Conservation (phyloP, 228 moss, liverwort and hornwort genomes). For the Sphagnum magellanicum region DNA sequence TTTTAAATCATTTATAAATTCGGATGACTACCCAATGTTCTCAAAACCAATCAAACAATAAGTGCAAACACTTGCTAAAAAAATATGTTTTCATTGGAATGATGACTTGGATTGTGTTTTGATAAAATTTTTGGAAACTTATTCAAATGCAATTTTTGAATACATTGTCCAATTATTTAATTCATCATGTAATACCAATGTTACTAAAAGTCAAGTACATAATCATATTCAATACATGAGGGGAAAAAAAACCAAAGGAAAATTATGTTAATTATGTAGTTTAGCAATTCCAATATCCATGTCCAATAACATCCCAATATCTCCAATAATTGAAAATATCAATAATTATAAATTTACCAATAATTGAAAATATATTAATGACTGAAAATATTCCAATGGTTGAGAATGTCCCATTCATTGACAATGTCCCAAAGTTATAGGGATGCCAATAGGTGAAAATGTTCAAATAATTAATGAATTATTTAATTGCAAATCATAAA, state of each 20-base stretch:
- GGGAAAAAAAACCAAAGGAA: too few relatives aligned
- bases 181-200: neutral
- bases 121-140: too few relatives aligned
- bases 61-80: neutral
- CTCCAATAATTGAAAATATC: too few relatives aligned
- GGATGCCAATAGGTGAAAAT: neutral
- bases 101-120: neutral
- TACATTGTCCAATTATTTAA: neutral
- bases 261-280: too few relatives aligned
- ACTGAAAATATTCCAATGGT: neutral
- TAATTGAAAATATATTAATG: too few relatives aligned
- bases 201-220: too few relatives aligned
- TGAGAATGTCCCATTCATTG: neutral
- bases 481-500: neutral
- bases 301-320: too few relatives aligned
- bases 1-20: neutral
- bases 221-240: too few relatives aligned
- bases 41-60: neutral
- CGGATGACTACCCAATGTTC: neutral
- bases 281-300: too few relatives aligned
- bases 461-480: neutral
- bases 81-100: neutral
- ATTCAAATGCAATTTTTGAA: neutral
- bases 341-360: too few relatives aligned
- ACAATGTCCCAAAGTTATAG: neutral